Base-by-base conservation (phyloP, 495 filamentous ascomycete genomes). In the Aspergillus wentii region DNA sequence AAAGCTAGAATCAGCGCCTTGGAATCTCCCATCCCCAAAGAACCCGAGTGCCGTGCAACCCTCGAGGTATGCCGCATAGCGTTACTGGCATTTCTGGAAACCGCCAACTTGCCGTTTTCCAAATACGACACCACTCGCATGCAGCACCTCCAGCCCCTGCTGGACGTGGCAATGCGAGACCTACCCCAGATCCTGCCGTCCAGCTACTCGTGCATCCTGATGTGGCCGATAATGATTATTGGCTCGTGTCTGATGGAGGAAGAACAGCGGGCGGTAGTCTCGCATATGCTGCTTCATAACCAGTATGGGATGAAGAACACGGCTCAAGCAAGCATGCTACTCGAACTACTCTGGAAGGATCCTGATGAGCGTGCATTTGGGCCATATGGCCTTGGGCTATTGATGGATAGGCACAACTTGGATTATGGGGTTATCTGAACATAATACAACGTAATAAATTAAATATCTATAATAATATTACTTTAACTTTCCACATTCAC, bases 201-300 rank as follows among this genome's bases (percentile, higher is more conserved):
- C 2, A 22, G 23, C 2, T 38, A 17, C 15, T 22, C 28, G 23
- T 28, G 23, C 2, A 32, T 40, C n/a, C n/a, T 40, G 8, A 19
- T 40, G 8, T 40, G 37, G 37, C 37, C 37, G 10, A n/a, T 40
- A 3, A 25, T 40, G 37, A 32, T 40, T 8, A 29, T 29, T 27
- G 37, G 37, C 3, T 40, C 37, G 17, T 40, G 37, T 25, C 13
- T 40, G 37, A 25, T 27, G 6, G 16, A 22, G 8, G 28, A 32
- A 31, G 25, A 28, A 8, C 37, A 40, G 18, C 29, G 17, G 8
- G 37, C n/a, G 27, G 14, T 22, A 8, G 9, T 38, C 22, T 25
- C n/a, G 6, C 10, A 14, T 6, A 16, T 11, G 5, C 23, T 38
- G 17, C 8, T n/a, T 17, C 30, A 22, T 4, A 27, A 6, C 14